These are phyloP conservation scores for Nemania sp. DNA, from an alignment of 2,329 filamentous ascomycete genomes.

Conservation along the genomic window DNA sequence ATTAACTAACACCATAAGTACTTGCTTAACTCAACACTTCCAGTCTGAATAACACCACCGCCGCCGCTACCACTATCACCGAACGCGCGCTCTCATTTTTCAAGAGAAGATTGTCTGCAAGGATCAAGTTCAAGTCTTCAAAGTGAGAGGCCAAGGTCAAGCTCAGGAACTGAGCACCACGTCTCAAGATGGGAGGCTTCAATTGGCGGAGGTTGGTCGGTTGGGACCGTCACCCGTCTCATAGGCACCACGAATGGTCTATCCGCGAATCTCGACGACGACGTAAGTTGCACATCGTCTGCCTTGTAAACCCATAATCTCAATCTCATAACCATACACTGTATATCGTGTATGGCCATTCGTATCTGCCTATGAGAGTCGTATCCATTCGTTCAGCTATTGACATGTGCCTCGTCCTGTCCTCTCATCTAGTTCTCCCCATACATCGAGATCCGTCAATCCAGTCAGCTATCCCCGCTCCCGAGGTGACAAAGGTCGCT, in stretches of 20 bases:
- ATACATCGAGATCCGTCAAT: slow-evolving; percentile 68
- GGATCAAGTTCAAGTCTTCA: not conserved
- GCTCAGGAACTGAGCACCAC: not conserved
- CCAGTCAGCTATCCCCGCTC: slow-evolving; percentile 76
- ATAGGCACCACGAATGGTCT: slow-evolving; percentile 53
- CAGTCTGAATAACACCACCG: not conserved
- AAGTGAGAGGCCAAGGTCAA: not conserved
- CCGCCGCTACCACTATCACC: not conserved
- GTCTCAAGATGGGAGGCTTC: slow-evolving; percentile 46
- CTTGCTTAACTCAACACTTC: too few relatives aligned
- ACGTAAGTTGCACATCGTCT: slow-evolving; percentile 51
- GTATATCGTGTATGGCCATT: not conserved
- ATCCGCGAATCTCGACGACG: slow-evolving; percentile 60
- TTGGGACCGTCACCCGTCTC: slow-evolving; percentile 52
- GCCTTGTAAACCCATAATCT: too few relatives aligned
- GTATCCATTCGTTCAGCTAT: not conserved
- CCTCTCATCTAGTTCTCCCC: slow-evolving; percentile 70
- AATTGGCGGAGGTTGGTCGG: slow-evolving; percentile 52
- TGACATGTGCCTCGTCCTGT: slow-evolving; percentile 20
- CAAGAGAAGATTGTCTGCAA: not conserved
- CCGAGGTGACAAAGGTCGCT: slow-evolving; percentile 88
- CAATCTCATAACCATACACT: not conserved
- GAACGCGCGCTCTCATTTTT: not conserved
- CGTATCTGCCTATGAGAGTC: not conserved
- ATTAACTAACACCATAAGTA: too few relatives aligned